Evolutionary conservation across 2,329 filamentous ascomycete species (phyloP).

Genomic region (Aspergillus sp.): DNA sequence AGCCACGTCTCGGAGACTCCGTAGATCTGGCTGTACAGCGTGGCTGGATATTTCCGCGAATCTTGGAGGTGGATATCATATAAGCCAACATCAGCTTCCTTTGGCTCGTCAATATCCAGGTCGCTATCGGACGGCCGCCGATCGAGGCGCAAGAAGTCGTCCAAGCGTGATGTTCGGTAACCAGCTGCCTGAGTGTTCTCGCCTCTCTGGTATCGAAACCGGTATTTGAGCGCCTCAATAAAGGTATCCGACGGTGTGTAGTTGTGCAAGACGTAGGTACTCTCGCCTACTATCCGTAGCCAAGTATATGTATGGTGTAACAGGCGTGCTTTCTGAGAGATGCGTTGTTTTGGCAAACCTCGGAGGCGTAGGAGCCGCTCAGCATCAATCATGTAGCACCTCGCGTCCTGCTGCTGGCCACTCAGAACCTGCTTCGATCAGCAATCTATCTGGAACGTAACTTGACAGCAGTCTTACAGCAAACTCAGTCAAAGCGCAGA

Average conservation of each 20-base stretch:
- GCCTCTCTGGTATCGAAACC: slow-evolving; percentile 3
- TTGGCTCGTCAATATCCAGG: slow-evolving; percentile 42
- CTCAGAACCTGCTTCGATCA: slow-evolving; percentile 24
- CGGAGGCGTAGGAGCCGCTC: slow-evolving; percentile 40
- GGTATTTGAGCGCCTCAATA: slow-evolving; percentile 21
- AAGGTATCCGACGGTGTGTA: slow-evolving; percentile 26
- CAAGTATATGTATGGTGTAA: slow-evolving; percentile 45
- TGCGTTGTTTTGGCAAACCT: slow-evolving; percentile 37
- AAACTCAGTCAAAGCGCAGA: slow-evolving; percentile 35
- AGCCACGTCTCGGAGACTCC: slow-evolving; percentile 49
- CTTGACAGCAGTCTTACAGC: slow-evolving; percentile 25
- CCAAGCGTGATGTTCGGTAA: slow-evolving; percentile 34
- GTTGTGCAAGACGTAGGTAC: slow-evolving; percentile 36
- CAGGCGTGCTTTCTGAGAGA: slow-evolving; percentile 41
- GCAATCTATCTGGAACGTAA: slow-evolving; percentile 5
- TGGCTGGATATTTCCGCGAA: slow-evolving; percentile 34
- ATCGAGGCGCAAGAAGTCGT: slow-evolving; percentile 44
- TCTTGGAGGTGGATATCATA: slow-evolving; percentile 46
- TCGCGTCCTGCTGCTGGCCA: slow-evolving; percentile 35
- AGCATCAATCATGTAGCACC: slow-evolving; percentile 41
- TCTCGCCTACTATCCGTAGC: slow-evolving; percentile 40
- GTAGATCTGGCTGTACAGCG: slow-evolving; percentile 45
- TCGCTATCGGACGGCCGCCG: slow-evolving; percentile 38
- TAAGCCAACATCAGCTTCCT: slow-evolving; percentile 34
- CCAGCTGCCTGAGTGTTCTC: neutral